Percentiles rank a stretch among this genome's conserved stretches.
These are phyloP conservation scores for Amylocarpus encephaloides DNA, from an alignment of 2,329 filamentous ascomycete genomes.

Conservation along the genomic window DNA sequence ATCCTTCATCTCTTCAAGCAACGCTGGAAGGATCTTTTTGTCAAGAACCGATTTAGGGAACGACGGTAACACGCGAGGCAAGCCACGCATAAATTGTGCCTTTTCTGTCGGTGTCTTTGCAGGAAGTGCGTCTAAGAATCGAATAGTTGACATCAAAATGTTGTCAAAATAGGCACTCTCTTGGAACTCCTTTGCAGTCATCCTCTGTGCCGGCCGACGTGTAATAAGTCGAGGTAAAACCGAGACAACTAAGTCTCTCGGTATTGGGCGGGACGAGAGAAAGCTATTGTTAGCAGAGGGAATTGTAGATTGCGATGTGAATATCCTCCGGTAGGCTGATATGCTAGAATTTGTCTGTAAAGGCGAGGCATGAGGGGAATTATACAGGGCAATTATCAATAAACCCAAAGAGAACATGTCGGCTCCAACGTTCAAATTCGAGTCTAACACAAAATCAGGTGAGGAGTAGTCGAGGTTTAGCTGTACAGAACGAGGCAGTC, in stretches of 20 bases:
- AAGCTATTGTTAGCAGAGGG: slow-evolving; percentile 81
- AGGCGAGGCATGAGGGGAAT: slow-evolving; percentile 86
- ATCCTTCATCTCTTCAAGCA: slow-evolving; percentile 92
- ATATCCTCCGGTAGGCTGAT: slow-evolving; percentile 78
- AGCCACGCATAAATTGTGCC: slow-evolving; percentile 79
- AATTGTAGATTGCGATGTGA: slow-evolving; percentile 69
- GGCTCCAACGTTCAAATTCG: slow-evolving; percentile 72
- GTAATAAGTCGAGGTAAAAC: slow-evolving; percentile 84
- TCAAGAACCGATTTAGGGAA: slow-evolving; percentile 93
- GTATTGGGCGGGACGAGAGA: slow-evolving; percentile 70
- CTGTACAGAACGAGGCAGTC: slow-evolving; percentile 76
- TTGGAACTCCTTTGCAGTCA: slow-evolving; percentile 88
- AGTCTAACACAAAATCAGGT: slow-evolving; percentile 90
- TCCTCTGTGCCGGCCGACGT: slow-evolving; percentile 74
- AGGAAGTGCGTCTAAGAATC: slow-evolving; percentile 85
- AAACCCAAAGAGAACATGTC: slow-evolving; percentile 94
- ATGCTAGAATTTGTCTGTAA: slow-evolving; percentile 74
- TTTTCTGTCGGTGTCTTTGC: slow-evolving; percentile 91
- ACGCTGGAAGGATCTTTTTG: slow-evolving; percentile 82
- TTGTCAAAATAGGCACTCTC: slow-evolving; percentile 97
- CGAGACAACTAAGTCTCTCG: slow-evolving; percentile 66
- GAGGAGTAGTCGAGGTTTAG: slow-evolving; percentile 90
- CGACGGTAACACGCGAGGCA: slow-evolving; percentile 80
- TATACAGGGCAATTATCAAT: slow-evolving; percentile 83
- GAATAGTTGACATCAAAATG: slow-evolving; percentile 89